Base-by-base conservation (phyloP, 192 early-diverging fungal species). In the Entomortierella chlamydospora region DNA sequence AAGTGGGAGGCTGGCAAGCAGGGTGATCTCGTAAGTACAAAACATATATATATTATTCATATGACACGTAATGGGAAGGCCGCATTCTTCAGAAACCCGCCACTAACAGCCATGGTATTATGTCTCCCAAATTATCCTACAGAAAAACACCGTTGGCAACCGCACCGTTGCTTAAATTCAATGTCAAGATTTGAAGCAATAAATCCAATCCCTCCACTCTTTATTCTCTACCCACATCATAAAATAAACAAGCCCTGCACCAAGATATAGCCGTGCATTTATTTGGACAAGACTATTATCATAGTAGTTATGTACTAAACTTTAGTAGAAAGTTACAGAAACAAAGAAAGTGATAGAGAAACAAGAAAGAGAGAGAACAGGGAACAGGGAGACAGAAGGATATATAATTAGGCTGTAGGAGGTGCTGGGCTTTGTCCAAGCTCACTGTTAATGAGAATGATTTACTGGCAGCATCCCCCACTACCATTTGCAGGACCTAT, bases 1-100 rank as follows among this genome's bases (percentile, higher is more conserved):
- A 88, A 91, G 77, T 97, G 95, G 95, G 86, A 87, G 45, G 79
- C 85, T 57, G 95, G 95, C 69, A 94, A 95, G 86, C 85, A 87
- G 73, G 90, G 91, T 56, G 93, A 95, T 53, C 69, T 83, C 50
- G 95, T 94, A 85, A 81, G 91, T 90, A 56, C 2, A 51, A 28
- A 18, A 29, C n/a, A 20, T 4, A 33, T 15, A 25, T 23, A 42
- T 18, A 10, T 50, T 5, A 18, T 23, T 47, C 2, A 11, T 20
- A 47, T 47, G 45, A 47, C 4, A 11, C 15, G 4, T 47, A 41
- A 9, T 20, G 2, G 45, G 12, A 11, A 2, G 4, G 4, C 15
- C 20, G 15, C 20, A 3, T 47, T 47, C 15, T 20, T 47, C 45
- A 12, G 5, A 3, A 11, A 17, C 45, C 15, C 45, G 20, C 15